Percentiles rank a stretch among this genome's conserved stretches.
Evolutionary conservation across 306 rosid species (phyloP).

Genomic region (Hylodesmum podocarpum): DNA sequence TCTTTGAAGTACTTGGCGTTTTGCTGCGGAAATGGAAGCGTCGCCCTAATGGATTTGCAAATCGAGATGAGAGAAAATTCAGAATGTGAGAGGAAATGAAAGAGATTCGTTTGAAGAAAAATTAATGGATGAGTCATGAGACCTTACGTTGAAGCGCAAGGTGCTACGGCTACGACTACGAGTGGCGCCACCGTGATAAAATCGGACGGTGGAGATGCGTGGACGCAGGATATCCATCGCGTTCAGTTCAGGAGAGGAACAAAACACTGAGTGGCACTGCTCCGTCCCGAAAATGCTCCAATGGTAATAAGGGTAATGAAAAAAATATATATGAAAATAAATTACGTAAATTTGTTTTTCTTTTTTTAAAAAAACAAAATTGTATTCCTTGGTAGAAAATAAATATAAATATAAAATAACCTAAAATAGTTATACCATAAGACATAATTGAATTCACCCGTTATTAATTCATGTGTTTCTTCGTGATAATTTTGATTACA

Average conservation of each 20-base stretch:
- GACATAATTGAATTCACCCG: too few species aligned
- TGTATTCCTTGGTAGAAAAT: too few species aligned
- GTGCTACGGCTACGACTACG: neutral
- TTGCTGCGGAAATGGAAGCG: conserved; percentile 52
- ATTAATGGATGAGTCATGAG: conserved; percentile 43
- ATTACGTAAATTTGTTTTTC: too few species aligned
- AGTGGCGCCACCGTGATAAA: conserved; percentile 1
- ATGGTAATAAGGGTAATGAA: too few species aligned
- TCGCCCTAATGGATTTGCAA: conserved; percentile 39
- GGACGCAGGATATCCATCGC: conserved; percentile 47
- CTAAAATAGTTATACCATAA: too few species aligned
- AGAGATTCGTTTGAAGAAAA: neutral
- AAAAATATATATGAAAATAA: too few species aligned
- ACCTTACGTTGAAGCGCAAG: conserved; percentile 51
- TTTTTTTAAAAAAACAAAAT: too few species aligned
- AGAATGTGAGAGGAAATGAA: neutral
- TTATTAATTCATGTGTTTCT: too few species aligned
- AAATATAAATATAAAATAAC: too few species aligned
- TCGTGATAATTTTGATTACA: too few species aligned
- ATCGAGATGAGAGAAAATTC: neutral
- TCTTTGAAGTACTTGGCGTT: conserved; percentile 59
- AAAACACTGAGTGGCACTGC: neutral
- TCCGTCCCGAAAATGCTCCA: neutral
- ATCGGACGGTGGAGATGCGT: conserved; percentile 48
- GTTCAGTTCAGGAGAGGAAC: neutral